These are phyloP conservation scores for Guadua angustifolia DNA, from an alignment of 176 grass and related monocot species.

Conservation along the genomic window DNA sequence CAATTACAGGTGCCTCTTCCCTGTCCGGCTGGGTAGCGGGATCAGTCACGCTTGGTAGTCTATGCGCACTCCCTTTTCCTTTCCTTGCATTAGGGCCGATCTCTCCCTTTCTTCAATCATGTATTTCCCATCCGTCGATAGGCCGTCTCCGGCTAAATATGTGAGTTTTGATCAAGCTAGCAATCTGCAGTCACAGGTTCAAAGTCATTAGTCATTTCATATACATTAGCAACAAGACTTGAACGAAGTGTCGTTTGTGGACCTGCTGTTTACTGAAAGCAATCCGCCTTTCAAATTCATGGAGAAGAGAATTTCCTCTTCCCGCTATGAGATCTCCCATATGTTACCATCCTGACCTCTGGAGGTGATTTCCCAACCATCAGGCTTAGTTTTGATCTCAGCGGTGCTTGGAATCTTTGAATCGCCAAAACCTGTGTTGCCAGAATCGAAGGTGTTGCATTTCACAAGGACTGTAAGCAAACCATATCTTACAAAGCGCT, in stretches of 20 bases:
- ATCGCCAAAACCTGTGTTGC: constrained; percentile 59
- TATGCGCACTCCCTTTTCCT: constrained; percentile 79
- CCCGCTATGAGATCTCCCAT: constrained; percentile 91
- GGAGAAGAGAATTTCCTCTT: constrained; percentile 97
- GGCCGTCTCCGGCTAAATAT: constrained; percentile 85
- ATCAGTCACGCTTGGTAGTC: constrained; percentile 68
- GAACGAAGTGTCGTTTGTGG: neutral
- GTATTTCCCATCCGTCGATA: constrained; percentile 89
- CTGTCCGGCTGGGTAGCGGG: constrained; percentile 67
- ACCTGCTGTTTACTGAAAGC: constrained; percentile 98
- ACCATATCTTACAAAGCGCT: neutral
- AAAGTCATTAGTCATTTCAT: constrained; percentile 18
- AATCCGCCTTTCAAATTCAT: constrained; percentile 91
- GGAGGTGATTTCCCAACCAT: constrained; percentile 90
- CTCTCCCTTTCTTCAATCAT: constrained; percentile 92
- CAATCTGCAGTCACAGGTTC: constrained; percentile 60
- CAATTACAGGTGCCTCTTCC: constrained; percentile 63
- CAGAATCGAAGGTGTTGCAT: constrained; percentile 91
- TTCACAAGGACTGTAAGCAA: constrained; percentile 1
- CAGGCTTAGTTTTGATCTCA: constrained; percentile 86
- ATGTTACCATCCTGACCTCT: constrained; percentile 77
- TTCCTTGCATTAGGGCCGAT: constrained; percentile 89
- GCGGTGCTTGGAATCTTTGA: constrained; percentile 70
- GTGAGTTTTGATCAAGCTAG: constrained; percentile 93
- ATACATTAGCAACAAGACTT: constrained; percentile 3